Evolutionary conservation across 495 filamentous ascomycete species (phyloP).

Genomic region (Podospora bellae-mahoneyi): DNA sequence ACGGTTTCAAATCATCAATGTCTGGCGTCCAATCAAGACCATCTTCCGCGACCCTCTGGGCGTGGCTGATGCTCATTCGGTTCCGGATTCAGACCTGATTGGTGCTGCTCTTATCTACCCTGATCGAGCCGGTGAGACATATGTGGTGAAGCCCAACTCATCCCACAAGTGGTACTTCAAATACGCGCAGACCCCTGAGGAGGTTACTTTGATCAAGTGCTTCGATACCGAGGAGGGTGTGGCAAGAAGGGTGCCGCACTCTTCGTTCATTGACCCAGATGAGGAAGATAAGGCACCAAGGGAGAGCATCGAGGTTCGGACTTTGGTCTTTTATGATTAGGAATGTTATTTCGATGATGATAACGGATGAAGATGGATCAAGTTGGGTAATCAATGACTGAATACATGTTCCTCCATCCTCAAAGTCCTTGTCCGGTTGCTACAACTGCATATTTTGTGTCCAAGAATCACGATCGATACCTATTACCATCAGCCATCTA

Average conservation of each 20-base stretch:
- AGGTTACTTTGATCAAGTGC: conserved; percentile 68
- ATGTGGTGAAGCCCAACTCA: conserved; percentile 56
- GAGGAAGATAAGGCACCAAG: conserved; percentile 44
- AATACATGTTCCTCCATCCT: no score
- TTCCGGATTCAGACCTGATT: conserved; percentile 65
- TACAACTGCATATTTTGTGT: no score
- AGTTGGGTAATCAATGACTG: no score
- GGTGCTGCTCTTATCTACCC: conserved; percentile 70
- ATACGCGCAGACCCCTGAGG: conserved; percentile 59
- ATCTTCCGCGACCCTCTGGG: conserved; percentile 61
- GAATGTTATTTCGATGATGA: no score
- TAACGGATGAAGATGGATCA: no score
- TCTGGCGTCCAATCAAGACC: conserved; percentile 69
- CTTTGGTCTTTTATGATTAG: conserved; percentile 31
- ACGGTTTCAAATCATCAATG: conserved; percentile 74
- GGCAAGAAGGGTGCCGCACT: conserved; percentile 62
- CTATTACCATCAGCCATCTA: no score
- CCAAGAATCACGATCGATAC: no score
- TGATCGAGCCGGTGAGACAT: conserved; percentile 68
- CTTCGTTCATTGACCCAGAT: conserved; percentile 57
- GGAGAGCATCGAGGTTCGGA: conserved; percentile 62
- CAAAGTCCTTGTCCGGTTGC: no score
- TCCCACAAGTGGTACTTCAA: conserved; percentile 74
- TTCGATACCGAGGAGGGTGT: conserved; percentile 59
- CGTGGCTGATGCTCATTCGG: conserved; percentile 58